phyloP scores from a whole-genome alignment of 345 rosid species.

The Physaria fendleri region DNA sequence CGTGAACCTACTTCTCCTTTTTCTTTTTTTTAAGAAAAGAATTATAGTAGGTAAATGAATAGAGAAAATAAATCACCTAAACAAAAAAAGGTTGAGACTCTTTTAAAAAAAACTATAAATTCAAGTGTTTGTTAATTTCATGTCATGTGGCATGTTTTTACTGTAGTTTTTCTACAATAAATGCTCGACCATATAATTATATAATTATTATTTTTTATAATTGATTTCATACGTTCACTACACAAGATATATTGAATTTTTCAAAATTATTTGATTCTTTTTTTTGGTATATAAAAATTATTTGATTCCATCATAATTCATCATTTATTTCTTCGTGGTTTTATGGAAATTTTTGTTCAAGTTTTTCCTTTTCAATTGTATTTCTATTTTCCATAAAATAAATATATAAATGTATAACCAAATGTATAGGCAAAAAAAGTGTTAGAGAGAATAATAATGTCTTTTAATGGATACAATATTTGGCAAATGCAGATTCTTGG shows the following conservation, averaged over 20 bases:
- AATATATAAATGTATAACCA: neutral
- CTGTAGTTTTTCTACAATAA: no score
- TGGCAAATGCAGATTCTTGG: conserved; percentile 38
- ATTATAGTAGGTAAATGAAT: neutral
- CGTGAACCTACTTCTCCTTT: no score
- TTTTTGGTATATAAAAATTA: no score
- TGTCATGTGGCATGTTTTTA: neutral
- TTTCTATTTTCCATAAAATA: neutral
- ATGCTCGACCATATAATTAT: no score
- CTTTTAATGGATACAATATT: neutral
- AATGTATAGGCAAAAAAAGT: neutral
- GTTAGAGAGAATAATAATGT: neutral
- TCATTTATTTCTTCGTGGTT: no score
- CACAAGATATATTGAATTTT: no score
- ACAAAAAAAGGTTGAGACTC: neutral
- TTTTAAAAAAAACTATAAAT: neutral
- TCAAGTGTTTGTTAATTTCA: neutral
- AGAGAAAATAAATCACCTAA: neutral
- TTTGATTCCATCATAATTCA: no score
- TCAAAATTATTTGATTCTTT: no score
- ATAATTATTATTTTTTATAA: no score
- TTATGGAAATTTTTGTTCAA: neutral
- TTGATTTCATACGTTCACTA: no score
- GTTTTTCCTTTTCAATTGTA: neutral
- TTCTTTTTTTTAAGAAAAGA: no score